A percentile compares a stretch with the other conserved stretches of the same genome.
Conservation (phyloP, 2,329 filamentous ascomycete genomes). For the Pseudocercospora fuligena region DNA sequence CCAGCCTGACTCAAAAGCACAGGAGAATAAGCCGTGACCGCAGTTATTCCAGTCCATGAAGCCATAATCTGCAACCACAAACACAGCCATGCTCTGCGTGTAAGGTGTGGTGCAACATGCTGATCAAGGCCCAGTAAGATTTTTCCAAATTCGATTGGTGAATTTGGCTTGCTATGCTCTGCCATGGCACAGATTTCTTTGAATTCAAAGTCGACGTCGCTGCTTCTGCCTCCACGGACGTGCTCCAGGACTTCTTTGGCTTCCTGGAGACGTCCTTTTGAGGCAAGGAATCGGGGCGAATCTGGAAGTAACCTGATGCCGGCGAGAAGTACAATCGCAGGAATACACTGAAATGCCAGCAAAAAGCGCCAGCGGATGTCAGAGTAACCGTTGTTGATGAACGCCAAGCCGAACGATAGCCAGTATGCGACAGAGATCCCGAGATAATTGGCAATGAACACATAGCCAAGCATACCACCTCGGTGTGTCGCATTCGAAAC, state of each 20-base stretch:
- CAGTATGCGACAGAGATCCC: slow-evolving; percentile 39
- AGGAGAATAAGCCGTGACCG: slow-evolving; percentile 31
- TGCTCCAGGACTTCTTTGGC: slow-evolving; percentile 1
- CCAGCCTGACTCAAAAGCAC: slow-evolving; percentile 39
- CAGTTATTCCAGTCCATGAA: slow-evolving; percentile 39
- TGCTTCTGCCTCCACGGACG: slow-evolving; percentile 5
- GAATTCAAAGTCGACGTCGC: slow-evolving; percentile 5
- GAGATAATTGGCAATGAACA: slow-evolving; percentile 37
- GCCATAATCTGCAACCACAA: slow-evolving; percentile 34
- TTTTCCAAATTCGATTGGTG: not conserved
- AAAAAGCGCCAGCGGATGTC: slow-evolving; percentile 35
- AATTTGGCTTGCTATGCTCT: slow-evolving; percentile 10
- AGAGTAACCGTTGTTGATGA: slow-evolving; percentile 31
- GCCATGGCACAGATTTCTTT: slow-evolving; percentile 11
- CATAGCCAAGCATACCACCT: slow-evolving; percentile 49
- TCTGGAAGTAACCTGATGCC: slow-evolving; percentile 16
- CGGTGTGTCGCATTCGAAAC: slow-evolving; percentile 53
- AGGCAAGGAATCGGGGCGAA: slow-evolving; percentile 16
- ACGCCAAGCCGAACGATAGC: slow-evolving; percentile 32
- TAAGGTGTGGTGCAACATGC: slow-evolving; percentile 11
- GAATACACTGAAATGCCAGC: slow-evolving; percentile 48
- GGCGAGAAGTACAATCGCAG: slow-evolving; percentile 47
- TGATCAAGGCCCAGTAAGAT: slow-evolving; percentile 2
- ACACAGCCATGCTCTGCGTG: slow-evolving; percentile 2
- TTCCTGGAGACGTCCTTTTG: not conserved